phyloP scores from a whole-genome alignment of 2,329 filamentous ascomycete genomes.

The Thermothelomyces thermophilus region DNA sequence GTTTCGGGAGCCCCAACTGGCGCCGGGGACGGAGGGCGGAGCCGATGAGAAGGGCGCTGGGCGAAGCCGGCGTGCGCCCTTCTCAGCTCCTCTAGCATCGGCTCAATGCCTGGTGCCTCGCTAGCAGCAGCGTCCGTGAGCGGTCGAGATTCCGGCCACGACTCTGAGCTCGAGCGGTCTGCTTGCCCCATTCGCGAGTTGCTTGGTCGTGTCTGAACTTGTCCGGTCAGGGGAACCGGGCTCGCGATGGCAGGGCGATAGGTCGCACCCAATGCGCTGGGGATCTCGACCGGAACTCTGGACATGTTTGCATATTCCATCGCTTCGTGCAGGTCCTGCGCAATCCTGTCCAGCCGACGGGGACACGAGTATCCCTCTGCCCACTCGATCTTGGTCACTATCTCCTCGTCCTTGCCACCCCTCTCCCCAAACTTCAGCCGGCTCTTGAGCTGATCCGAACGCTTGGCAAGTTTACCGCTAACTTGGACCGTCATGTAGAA shows the following conservation, averaged over 20 bases:
- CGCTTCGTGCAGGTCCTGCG: conserved; percentile 6
- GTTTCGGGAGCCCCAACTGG: neutral
- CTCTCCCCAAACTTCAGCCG: conserved; percentile 16
- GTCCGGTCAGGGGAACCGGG: neutral
- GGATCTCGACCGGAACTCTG: conserved; percentile 15
- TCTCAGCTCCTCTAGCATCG: neutral
- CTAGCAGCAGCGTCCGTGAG: neutral
- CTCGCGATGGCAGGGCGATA: conserved; percentile 1
- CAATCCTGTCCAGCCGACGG: conserved; percentile 13
- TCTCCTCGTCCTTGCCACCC: conserved; percentile 8
- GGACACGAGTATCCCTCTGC: conserved; percentile 10
- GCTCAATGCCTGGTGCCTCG: neutral
- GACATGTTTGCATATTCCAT: conserved; percentile 19
- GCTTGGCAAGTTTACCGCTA: conserved; percentile 16
- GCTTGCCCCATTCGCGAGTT: neutral
- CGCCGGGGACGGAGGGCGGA: neutral
- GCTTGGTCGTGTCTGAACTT: neutral
- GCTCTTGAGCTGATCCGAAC: conserved; percentile 8
- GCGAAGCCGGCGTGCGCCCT: neutral
- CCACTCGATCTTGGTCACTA: conserved; percentile 21
- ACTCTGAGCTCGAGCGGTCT: neutral
- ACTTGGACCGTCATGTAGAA: conserved; percentile 23
- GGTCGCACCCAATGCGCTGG: conserved; percentile 8
- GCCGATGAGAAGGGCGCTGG: neutral
- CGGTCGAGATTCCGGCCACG: neutral